Conservation (phyloP, 441 rosid genomes). For the Erysimum pusillum region DNA sequence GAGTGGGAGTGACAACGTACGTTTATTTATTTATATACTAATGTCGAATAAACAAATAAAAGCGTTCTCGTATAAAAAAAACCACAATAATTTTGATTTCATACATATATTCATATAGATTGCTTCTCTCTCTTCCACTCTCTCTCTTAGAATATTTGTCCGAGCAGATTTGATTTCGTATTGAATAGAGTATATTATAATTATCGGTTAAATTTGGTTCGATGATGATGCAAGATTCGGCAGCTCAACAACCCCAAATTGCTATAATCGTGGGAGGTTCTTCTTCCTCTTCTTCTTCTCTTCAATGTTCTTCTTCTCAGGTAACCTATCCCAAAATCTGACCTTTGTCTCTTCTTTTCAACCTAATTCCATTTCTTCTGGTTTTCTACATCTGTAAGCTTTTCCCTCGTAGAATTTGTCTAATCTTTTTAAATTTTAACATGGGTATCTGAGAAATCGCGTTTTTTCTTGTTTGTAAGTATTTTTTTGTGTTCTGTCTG, state of each 20-base stretch:
- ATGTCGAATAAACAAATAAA: neutral
- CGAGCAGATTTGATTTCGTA: conserved; percentile 36
- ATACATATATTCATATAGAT: neutral
- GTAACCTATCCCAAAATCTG: conserved; percentile 11
- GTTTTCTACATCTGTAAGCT: conserved; percentile 4
- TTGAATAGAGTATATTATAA: neutral
- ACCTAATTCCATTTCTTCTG: neutral
- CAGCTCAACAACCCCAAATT: conserved; percentile 42
- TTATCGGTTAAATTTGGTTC: conserved; percentile 34
- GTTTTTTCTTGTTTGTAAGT: conserved; percentile 8
- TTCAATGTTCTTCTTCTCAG: conserved; percentile 28
- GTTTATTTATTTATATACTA: neutral
- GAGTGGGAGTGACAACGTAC: conserved; percentile 33
- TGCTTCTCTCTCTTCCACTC: neutral
- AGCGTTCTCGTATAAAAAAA: neutral
- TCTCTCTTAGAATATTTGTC: conserved; percentile 35
- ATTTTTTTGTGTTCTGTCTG: neutral
- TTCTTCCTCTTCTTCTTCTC: conserved; percentile 27
- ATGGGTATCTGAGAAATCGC: neutral
- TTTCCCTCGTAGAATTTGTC: neutral
- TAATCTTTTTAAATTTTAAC: neutral
- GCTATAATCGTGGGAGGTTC: conserved; percentile 44
- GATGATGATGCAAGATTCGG: conserved; percentile 36
- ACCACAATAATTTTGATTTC: neutral
- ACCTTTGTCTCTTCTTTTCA: too few species aligned